Base-by-base conservation (phyloP, 2,329 filamentous ascomycete species). In the Amesomyces nigricolor region DNA sequence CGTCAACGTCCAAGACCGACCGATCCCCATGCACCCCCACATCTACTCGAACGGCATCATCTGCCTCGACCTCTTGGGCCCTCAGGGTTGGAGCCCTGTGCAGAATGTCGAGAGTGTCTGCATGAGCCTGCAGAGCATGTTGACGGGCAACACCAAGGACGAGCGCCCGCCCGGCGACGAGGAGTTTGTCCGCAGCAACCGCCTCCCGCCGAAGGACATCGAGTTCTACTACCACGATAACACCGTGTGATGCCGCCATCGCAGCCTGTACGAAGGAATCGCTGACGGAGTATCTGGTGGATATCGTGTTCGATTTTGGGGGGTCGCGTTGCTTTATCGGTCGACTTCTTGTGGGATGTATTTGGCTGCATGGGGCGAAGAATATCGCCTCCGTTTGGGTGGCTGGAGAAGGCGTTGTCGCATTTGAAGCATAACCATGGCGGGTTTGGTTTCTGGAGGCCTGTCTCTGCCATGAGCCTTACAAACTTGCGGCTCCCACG, bases 1-100 rank as follows among this genome's bases (percentile, higher is more conserved):
- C 68, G 78, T 89, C 53, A 78, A 84, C 64, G 75, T 81, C 51
- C 70, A 82, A 35, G 76, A 80, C 64, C 80, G 83, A 44, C 78
- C 80, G 38, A 91, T 99, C 65, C 94, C 94, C 1, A 91, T 96
- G 70, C 94, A 99, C 67, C 94, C 94, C 3, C 94, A 99, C 74
- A 89, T 99, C 71, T 99, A 99, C 76, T 94, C 88, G 64, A 99
- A 99, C 72, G 94, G 94, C 64, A 96, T 97, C 71, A 99, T 99
- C 68, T 99, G 94, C 67, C 86, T 99, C 47, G 94, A 99, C 65
- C 81, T 99, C 1, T 83, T 99, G 8, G 90, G 90, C 51, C 78
- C 81, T 9, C 86, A 90, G 61, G 94, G 94, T 54, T 99, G 94
- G 94, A 94, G 88, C 47, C 94, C 94, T 0, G 92, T 99, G 0